Base-by-base conservation (phyloP, 2,329 filamentous ascomycete genomes). In the Dendryphion nanum region DNA sequence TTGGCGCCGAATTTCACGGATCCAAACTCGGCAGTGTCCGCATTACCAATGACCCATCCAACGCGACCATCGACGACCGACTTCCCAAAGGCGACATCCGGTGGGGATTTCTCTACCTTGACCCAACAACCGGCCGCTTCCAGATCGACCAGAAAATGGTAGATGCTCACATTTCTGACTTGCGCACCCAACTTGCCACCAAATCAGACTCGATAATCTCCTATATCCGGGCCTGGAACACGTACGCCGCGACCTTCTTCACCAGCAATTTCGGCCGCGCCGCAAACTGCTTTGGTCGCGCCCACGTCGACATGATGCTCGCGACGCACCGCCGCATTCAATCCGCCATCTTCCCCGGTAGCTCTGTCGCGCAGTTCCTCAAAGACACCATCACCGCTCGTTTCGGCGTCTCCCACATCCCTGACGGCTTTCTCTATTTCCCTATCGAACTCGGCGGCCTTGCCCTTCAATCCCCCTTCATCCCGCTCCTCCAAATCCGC, bases 301-400 rank as follows among this genome's bases (percentile, higher is more conserved):
- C 67, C 15, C 76, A 79, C 47, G 69, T 79, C 3, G 72, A 78
- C 41, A 68, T 69, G 33, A 75, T 78, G 62, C 70, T 79, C 3
- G 55, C 61, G 3, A 75, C 73, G 0, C 73, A 77, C 45, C 57
- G 70, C 14, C 71, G 67, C 18, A 74, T 75, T 24, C 74, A 79
- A 47, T 57, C 67, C 6, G 60, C 64, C 28, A 61, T 78, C 5
- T 78, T 78, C 35, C 55, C 53, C 3, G 54, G 56, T 13, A 47
- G 57, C 0, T 61, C 55, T 21, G 57, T 66, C 1, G 57, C 59
- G 0, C 45, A 60, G 10, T 56, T 64, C 29, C 48, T 67, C 19
- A 77, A 79, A 35, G 61, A 65, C 12, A 65, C 69, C 5, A 75
- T 85, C 8, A 50, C 64, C 4, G 53, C 72, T 6, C 74, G 77